Evolutionary conservation across 306 rosid genomes (phyloP).

Genomic region (Malus asiatica): DNA sequence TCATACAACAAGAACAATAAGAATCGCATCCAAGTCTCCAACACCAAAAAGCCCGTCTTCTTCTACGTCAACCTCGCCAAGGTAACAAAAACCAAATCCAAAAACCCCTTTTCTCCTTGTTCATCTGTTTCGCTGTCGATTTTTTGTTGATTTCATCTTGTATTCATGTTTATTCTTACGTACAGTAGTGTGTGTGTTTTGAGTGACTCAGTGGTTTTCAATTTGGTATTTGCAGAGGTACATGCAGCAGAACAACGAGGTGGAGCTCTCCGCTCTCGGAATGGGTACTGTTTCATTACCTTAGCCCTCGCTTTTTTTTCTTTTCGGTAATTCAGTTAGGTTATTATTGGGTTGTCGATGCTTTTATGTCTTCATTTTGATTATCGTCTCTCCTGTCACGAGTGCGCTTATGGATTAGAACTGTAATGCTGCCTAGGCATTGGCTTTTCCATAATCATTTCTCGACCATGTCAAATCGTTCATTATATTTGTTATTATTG

Average conservation of each 20-base stretch:
- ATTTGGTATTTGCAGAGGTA: conserved; percentile 43
- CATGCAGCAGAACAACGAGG: conserved; percentile 73
- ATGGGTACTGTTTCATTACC: conserved; percentile 42
- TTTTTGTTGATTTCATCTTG: neutral
- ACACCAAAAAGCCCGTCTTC: conserved; percentile 68
- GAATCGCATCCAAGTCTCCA: conserved; percentile 77
- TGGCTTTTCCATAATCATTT: neutral
- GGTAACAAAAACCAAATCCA: conserved; percentile 12
- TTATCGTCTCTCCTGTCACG: neutral
- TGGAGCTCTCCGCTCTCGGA: conserved; percentile 79
- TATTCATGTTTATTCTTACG: neutral
- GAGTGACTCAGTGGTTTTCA: neutral
- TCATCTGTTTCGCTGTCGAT: neutral
- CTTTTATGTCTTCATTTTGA: neutral
- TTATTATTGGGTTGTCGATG: neutral
- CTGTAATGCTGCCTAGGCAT: neutral
- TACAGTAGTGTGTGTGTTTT: neutral
- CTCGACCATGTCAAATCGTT: neutral
- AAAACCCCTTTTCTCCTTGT: neutral
- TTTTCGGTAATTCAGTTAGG: neutral
- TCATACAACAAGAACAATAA: conserved; percentile 22
- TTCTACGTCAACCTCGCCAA: conserved; percentile 74
- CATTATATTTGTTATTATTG: neutral
- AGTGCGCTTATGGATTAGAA: neutral
- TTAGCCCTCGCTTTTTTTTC: neutral